Evolutionary conservation across 2,329 filamentous ascomycete genomes (phyloP), one percentile per base, ranked within the genome.

Genomic region (Colletotrichum cereale): DNA sequence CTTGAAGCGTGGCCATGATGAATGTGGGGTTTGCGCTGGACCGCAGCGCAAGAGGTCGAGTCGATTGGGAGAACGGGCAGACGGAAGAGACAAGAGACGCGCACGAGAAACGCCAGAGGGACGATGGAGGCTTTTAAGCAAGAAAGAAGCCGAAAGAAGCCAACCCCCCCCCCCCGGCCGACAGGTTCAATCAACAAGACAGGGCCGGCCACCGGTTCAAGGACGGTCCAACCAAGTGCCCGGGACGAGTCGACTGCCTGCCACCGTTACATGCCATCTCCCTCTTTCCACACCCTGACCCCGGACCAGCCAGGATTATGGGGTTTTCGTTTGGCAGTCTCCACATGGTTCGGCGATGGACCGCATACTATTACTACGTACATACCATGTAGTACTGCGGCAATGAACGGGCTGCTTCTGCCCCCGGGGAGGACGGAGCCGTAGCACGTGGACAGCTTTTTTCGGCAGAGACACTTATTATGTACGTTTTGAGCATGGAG

Each of bases 391-490:
- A n/a, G n/a, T n/a, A n/a, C n/a, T n/a, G n/a, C n/a, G 38, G 55
- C 68, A 63, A 53, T 44, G 44, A 55, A 48, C 53, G 31, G 65
- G 52, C 65, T 63, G 36, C 42, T 62, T 57, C 10, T n/a, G n/a
- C n/a, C 14, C n/a, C 52, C 57, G 60, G 69, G 58, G 69, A 61
- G 47, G 31, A 69, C 65, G 69, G 69, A 60, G 69, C 69, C 65
- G 69, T 18, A 24, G 69, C 68, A 71, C 65, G 65, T 71, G 69
- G 62, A 11, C 42, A n/a, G 31, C 8, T 38, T 38, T 55, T 31
- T 29, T 44, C 5, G 7, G 57, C 65, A 48, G 48, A 67, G 48
- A n/a, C 14, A 21, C n/a, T 21, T 14, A 5, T 34, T n/a, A n/a
- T n/a, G n/a, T n/a, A n/a, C n/a, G 34, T n/a, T n/a, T 26, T 5